Base-by-base conservation (phyloP, 176 grass and related monocot genomes). In the Raddia distichophylla region DNA sequence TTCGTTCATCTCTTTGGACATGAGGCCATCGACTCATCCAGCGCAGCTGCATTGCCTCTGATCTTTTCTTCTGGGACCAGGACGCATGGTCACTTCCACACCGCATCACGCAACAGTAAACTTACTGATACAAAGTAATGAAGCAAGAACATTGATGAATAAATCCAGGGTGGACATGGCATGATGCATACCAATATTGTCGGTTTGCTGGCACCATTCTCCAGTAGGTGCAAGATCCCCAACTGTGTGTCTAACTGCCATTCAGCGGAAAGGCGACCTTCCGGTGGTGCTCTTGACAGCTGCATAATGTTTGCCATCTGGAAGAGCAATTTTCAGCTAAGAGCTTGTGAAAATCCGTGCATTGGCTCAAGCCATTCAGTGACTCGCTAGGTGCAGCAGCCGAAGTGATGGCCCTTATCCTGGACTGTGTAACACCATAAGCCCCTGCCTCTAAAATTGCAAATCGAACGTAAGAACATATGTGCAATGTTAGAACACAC, bases 1-100 rank as follows among this genome's bases (percentile, higher is more conserved):
- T 54, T 97, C 87, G 19, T 94, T 94, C 89, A 97, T 94, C 81
- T 97, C 85, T 82, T 97, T 97, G 14, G 89, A 87, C 71, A 90
- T 90, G 85, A 88, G 94, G 50, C 92, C 94, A 84, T 62, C 94
- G 90, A 91, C 44, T 94, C 94, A 84, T 62, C 94, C 73, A 94
- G 20, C 3, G 18, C 65, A 33, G 27, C 13, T 16, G 42, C 54
- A 5, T 51, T 79, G 7, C 87, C 75, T 83, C 93, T 80, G 18
- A 92, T 86, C 72, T 86, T 84, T 86, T 84, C 75, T 95, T 94
- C 78, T 94, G 90, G 67, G 92, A 95, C 90, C 90, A 92, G 5
- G 87, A 92, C 4, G 88, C 18, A 2, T 85, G 90, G 9, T 90
- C 45, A 15, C 74, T 73, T 46, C 90, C 90, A 2, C 90, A 92